phyloP scores from a whole-genome alignment of 106 monocot genomes.

The Dioscorea zingiberensis region DNA sequence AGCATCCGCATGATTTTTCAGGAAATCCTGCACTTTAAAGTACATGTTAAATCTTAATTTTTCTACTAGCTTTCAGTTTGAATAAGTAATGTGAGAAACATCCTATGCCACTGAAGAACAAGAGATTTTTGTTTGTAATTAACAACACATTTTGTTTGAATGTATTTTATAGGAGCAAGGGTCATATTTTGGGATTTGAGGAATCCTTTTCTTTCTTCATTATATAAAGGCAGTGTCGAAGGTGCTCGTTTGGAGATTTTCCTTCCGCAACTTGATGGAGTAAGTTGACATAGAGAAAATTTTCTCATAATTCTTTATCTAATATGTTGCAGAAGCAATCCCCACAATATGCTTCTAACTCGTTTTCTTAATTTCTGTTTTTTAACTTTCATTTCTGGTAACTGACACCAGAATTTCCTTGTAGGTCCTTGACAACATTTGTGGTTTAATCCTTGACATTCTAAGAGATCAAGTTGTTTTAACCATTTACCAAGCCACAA shows the following conservation, averaged over 20 bases:
- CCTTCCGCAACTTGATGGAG: slow-evolving; percentile 54
- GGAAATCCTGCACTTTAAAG: too few species aligned
- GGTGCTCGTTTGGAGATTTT: slow-evolving; percentile 40
- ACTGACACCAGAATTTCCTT: neutral
- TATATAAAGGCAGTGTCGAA: slow-evolving; percentile 50
- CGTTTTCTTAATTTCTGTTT: too few species aligned
- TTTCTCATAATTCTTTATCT: too few species aligned
- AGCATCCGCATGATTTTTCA: too few species aligned
- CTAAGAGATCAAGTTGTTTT: slow-evolving; percentile 62
- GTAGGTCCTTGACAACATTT: slow-evolving; percentile 58
- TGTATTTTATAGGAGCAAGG: slow-evolving; percentile 32
- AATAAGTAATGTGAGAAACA: too few species aligned
- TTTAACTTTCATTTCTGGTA: too few species aligned
- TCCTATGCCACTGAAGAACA: too few species aligned
- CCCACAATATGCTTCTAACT: too few species aligned
- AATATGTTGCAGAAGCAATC: too few species aligned
- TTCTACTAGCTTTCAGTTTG: too few species aligned
- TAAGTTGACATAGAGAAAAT: slow-evolving; percentile 16
- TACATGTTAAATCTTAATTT: too few species aligned
- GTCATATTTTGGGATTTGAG: slow-evolving; percentile 71
- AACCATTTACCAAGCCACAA: slow-evolving; percentile 47
- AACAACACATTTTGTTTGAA: neutral
- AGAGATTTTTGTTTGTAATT: too few species aligned
- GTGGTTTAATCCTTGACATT: slow-evolving; percentile 55
- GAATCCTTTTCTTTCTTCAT: slow-evolving; percentile 50